Evolutionary conservation across 208 protist genomes (phyloP).

Genomic region (Leishmania aethiopica): DNA sequence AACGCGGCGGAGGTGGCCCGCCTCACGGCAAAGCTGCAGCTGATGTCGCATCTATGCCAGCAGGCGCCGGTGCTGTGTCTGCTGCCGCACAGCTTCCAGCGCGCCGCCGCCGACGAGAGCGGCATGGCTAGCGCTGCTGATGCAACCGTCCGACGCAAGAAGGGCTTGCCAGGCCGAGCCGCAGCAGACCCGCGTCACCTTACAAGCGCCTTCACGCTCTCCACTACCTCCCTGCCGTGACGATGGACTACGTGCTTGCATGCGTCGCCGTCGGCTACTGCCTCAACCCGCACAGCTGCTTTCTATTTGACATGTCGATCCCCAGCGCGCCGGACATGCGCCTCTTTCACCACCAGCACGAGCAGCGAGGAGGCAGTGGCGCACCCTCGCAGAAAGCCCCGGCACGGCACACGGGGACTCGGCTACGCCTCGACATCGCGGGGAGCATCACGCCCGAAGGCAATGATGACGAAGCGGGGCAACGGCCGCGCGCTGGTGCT

Average conservation of each 20-base stretch:
- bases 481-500: background rate
- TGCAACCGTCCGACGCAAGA: background rate
- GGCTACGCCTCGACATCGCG: background rate
- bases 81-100: conserved; percentile 42
- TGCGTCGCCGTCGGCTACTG: conserved; percentile 51
- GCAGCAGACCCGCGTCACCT: background rate
- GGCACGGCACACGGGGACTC: background rate
- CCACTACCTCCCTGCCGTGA: conserved; percentile 29
- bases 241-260: conserved; percentile 49
- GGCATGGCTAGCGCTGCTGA: background rate
- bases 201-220: conserved; percentile 8
- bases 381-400: background rate
- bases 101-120: background rate
- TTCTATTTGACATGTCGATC: conserved; percentile 58
- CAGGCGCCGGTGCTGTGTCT: conserved; percentile 27
- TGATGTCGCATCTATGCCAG: conserved; percentile 24
- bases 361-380: background rate
- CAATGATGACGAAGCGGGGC: background rate
- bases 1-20: background rate
- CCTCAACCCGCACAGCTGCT: conserved; percentile 54
- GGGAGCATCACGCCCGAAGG: background rate
- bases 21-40: conserved; percentile 12
- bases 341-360: conserved; percentile 26
- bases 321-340: conserved; percentile 48
- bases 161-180: background rate